These are phyloP conservation scores for Lentinula lateritia DNA, from an alignment of 768 basidiomycete genomes.

Conservation along the genomic window DNA sequence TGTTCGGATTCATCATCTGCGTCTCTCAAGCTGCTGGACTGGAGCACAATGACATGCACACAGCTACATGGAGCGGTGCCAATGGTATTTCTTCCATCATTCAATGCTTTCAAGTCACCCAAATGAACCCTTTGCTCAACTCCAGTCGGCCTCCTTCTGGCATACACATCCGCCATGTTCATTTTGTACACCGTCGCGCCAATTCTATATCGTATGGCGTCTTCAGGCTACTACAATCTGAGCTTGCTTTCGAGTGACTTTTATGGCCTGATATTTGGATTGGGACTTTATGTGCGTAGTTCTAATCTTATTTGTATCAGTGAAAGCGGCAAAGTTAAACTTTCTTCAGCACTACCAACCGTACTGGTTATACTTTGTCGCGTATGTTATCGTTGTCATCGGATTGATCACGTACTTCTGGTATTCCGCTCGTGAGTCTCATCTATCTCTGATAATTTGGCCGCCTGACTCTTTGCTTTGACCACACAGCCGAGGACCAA, in stretches of 20 bases:
- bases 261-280: slow-evolving; percentile 76
- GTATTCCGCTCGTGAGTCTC: slow-evolving; percentile 68
- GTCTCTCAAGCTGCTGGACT: slow-evolving; percentile 72
- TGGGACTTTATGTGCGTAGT: slow-evolving; percentile 44
- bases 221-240: slow-evolving; percentile 81
- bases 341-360: slow-evolving; percentile 63
- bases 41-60: slow-evolving; percentile 63
- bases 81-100: slow-evolving; percentile 42
- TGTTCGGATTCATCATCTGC: slow-evolving; percentile 80
- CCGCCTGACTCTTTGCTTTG: not conserved
- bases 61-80: slow-evolving; percentile 66
- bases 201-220: slow-evolving; percentile 79
- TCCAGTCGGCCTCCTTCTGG: slow-evolving; percentile 45
- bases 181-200: slow-evolving; percentile 84
- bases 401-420: slow-evolving; percentile 87
- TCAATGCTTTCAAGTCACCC: slow-evolving; percentile 1
- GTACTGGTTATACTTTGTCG: slow-evolving; percentile 86
- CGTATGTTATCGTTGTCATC: slow-evolving; percentile 62
- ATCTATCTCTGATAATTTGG: not conserved
- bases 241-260: slow-evolving; percentile 86
- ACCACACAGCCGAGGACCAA: slow-evolving; percentile 60
- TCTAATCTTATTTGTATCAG: not conserved
- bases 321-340: not conserved
- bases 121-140: not conserved
- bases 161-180: slow-evolving; percentile 69